A percentile compares a stretch with the other conserved stretches of the same genome.
Evolutionary conservation across 257 asterid genomes (phyloP).

Genomic region (Solanum pennellii): DNA sequence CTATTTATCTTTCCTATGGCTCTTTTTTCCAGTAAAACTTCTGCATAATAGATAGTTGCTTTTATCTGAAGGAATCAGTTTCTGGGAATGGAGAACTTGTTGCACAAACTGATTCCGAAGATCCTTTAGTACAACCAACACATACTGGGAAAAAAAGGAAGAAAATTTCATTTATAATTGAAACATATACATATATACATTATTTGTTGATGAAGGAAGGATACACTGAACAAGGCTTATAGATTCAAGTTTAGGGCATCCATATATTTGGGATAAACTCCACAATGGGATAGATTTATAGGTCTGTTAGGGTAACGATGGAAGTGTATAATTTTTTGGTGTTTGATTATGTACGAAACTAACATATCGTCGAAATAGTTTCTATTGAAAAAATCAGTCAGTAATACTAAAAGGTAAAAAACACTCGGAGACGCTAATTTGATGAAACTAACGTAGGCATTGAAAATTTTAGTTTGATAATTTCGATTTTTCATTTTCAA

Average conservation of each 20-base stretch:
- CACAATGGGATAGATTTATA: background rate
- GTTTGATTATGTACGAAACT: background rate
- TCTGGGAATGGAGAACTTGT: conserved; percentile 36
- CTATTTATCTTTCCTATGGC: background rate
- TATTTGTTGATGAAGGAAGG: background rate
- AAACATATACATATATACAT: background rate
- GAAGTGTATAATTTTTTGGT: background rate
- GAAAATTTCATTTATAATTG: background rate
- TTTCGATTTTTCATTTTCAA: too few species aligned
- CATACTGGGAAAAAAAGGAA: conserved; percentile 23
- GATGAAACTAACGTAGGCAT: too few species aligned
- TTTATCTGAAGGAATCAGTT: conserved; percentile 37
- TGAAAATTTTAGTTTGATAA: too few species aligned
- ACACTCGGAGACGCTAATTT: too few species aligned
- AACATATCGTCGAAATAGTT: background rate
- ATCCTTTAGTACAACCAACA: conserved; percentile 61
- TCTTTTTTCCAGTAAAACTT: background rate
- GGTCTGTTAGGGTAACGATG: background rate
- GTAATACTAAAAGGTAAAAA: too few species aligned
- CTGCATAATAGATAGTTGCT: background rate
- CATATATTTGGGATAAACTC: background rate
- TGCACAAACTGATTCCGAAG: conserved; percentile 35
- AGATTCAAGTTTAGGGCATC: background rate
- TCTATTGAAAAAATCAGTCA: too few species aligned
- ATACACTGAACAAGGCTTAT: background rate